Evolutionary conservation across 2,329 filamentous ascomycete genomes (phyloP), one percentile per base, ranked within the genome.

Genomic region (Dothiorella sarmentorum): DNA sequence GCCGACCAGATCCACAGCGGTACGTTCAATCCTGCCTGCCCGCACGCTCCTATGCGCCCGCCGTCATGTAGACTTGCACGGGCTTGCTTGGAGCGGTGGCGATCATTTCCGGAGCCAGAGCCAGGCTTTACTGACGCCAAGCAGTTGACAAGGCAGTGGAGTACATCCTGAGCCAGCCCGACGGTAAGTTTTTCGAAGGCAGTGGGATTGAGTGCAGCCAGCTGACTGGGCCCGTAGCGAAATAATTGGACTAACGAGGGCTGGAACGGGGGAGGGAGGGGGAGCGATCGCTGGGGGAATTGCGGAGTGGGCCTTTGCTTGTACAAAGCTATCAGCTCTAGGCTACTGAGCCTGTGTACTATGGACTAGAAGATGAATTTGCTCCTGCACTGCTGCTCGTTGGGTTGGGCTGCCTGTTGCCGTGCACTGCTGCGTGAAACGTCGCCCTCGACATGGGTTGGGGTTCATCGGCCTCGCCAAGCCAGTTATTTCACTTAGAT

Each of bases 1-100:
- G 92, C 92, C 66, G 92, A 97, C 76, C 82, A 83, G 65, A 96
- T 97, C 76, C 91, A 94, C 84, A 96, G 91, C 71, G 87, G 91
- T 96, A 88, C 68, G 90, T 79, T 20, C 26, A 24, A 15, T 2
- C 17, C 33, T 20, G 37, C 20, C 17, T 55, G 35, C 35, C 7
- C 17, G 18, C 15, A 11, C 5, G 38, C n/a, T 22, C n/a, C 33
- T 13, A 35, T 38, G 24, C 27, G 11, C 18, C 44, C 24, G 26
- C 44, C 22, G n/a, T 44, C 26, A 56, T 26, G 20, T 18, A 35
- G 15, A 31, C 45, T 10, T 24, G 22, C 24, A n/a, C n/a, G 18
- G 18, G 33, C 29, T 13, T 27, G 37, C 26, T 35, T 24, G 29
- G 18, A 38, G 9, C n/a, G 35, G 24, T 29, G 55, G 40, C 42